Percentiles rank a stretch among this genome's conserved stretches.
These are phyloP conservation scores for Colletotrichum phormii DNA, from an alignment of 2,329 filamentous ascomycete species.

Conservation along the genomic window DNA sequence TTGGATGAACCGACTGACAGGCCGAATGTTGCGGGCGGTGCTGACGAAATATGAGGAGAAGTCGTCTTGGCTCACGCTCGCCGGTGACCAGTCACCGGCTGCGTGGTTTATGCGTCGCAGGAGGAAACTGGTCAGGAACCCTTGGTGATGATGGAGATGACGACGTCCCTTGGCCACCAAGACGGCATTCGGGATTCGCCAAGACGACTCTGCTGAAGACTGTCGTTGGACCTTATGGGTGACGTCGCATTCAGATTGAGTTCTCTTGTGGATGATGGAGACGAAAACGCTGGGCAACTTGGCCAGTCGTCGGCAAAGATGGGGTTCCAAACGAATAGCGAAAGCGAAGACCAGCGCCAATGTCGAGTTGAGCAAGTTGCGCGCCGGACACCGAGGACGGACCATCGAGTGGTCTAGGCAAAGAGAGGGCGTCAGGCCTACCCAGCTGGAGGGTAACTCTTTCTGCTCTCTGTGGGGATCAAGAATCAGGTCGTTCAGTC, in stretches of 20 bases:
- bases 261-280: constrained; percentile 6
- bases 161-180: constrained; percentile 22
- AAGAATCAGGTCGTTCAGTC: not conserved
- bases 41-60: constrained; percentile 1
- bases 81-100: not conserved
- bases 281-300: constrained; percentile 25
- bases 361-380: constrained; percentile 6
- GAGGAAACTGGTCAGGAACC: constrained; percentile 1
- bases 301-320: constrained; percentile 8
- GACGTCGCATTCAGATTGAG: constrained; percentile 22
- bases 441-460: not conserved
- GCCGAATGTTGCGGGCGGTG: not conserved
- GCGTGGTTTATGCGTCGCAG: constrained; percentile 23
- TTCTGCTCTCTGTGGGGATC: not conserved
- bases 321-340: not conserved
- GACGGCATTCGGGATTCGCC: constrained; percentile 25
- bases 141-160: constrained; percentile 1
- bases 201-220: constrained; percentile 1
- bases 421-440: constrained; percentile 1
- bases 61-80: constrained; percentile 17
- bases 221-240: constrained; percentile 1
- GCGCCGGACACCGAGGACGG: constrained; percentile 1
- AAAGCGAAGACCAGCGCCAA: constrained; percentile 8
- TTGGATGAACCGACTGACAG: constrained; percentile 15
- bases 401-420: not conserved